Evolutionary conservation across 2,329 filamentous ascomycete species (phyloP), one percentile per base, ranked within the genome.

Genomic region (Pochonia chlamydosporia): DNA sequence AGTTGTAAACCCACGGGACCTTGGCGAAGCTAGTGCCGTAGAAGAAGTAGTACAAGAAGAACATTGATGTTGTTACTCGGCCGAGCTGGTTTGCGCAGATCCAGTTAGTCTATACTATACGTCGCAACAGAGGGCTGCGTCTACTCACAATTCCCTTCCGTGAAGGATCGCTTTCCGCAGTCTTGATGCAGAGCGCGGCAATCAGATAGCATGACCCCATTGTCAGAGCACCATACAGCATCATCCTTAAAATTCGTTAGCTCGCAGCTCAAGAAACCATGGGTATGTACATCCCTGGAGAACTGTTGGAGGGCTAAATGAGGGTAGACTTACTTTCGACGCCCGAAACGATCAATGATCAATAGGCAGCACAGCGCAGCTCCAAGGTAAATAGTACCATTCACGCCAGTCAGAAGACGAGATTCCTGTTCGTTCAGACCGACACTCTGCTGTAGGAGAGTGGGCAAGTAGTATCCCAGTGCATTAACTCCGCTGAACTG

Each of bases 361-460:
- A 66, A 36, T 1, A 71, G 51, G 46, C 66, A 67, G 9, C 59
- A 57, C 26, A 69, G 64, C 0, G 66, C 67, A 1, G 64, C 59
- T 1, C 59, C 48, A 0, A 70, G 55, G 41, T 72, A 71, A 5
- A 70, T 52, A 1, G 67, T 71, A 36, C 62, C 63, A 44, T 56
- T 83, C 48, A 75, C 73, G 2, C 75, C 79, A 2, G 79, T 73
- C 16, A 84, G 65, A 0, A 84, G 62, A 4, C 79, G 69, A 3
- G 75, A 72, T 56, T 74, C 70, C 35, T 67, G 67, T 48, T 79
- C 68, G 25, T 62, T 62, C 23, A 81, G 69, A 0, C 78, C 78
- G 7, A 84, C 76, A 6, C 70, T 77, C 40, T 76, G 59, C 46
- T 78, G 76, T 2, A 83, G 59, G 0, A 84, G 68, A 0, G 75